Conservation (phyloP, 2,329 filamentous ascomycete genomes). For the Colletotrichum sp. region DNA sequence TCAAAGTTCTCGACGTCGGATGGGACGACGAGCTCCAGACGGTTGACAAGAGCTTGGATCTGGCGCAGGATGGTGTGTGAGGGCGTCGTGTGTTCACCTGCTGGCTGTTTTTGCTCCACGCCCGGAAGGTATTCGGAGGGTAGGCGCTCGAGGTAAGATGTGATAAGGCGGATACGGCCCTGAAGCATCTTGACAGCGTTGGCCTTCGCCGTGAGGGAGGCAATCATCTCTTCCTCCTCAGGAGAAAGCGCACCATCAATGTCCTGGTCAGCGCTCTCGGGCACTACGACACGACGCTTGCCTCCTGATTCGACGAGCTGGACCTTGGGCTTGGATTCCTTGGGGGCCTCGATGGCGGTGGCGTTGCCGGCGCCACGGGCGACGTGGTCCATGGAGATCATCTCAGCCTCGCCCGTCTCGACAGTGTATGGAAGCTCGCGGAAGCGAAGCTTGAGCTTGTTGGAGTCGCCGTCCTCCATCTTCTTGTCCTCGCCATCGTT, state of each 20-base stretch:
- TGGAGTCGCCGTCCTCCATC: slow-evolving; percentile 69
- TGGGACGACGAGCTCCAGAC: slow-evolving; percentile 82
- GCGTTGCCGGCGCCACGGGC: slow-evolving; percentile 85
- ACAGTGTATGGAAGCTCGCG: slow-evolving; percentile 84
- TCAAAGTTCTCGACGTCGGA: slow-evolving; percentile 69
- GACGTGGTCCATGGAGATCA: slow-evolving; percentile 96
- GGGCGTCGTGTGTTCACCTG: slow-evolving; percentile 42
- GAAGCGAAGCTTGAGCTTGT: slow-evolving; percentile 70
- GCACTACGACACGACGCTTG: slow-evolving; percentile 45
- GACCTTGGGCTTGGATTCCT: slow-evolving; percentile 45
- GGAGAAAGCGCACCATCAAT: slow-evolving; percentile 49
- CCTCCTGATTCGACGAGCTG: slow-evolving; percentile 52
- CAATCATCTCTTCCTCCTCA: slow-evolving; percentile 67
- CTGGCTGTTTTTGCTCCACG: slow-evolving; percentile 34
- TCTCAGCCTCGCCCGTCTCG: slow-evolving; percentile 94
- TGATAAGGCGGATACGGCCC: slow-evolving; percentile 73
- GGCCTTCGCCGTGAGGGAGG: slow-evolving; percentile 79
- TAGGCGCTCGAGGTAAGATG: slow-evolving; percentile 77
- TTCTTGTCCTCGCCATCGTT: slow-evolving; percentile 69
- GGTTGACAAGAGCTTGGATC: slow-evolving; percentile 83
- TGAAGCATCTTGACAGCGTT: slow-evolving; percentile 96
- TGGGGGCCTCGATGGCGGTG: slow-evolving; percentile 55
- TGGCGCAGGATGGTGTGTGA: slow-evolving; percentile 83
- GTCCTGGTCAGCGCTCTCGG: slow-evolving; percentile 31
- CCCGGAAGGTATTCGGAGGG: slow-evolving; percentile 68